phyloP scores from a whole-genome alignment of 805 yeast genomes.

The Clavispora asparagi region DNA sequence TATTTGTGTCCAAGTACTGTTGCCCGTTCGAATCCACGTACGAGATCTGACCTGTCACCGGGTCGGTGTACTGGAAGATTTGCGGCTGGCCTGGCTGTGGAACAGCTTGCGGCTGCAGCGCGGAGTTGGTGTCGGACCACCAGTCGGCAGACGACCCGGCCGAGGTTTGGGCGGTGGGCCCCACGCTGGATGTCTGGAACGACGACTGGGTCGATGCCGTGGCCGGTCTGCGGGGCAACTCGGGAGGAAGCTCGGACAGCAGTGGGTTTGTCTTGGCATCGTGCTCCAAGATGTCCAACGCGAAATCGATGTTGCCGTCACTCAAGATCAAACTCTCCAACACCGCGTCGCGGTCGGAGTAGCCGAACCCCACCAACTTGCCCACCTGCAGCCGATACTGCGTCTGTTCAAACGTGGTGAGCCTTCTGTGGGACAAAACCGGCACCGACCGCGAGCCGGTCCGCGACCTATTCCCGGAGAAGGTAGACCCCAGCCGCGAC shows the following conservation, averaged over 20 bases:
- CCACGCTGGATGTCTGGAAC: slow-evolving; percentile 1
- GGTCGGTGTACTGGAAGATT: slow-evolving; percentile 67
- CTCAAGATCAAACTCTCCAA: slow-evolving; percentile 59
- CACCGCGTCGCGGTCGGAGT: slow-evolving; percentile 47
- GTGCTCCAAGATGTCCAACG: slow-evolving; percentile 51
- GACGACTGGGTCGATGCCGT: slow-evolving; percentile 1
- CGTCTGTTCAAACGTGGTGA: slow-evolving; percentile 48
- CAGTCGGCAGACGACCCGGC: slow-evolving; percentile 28
- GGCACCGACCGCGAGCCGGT: slow-evolving; percentile 25
- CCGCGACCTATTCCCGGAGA: not conserved
- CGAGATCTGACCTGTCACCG: slow-evolving; percentile 59
- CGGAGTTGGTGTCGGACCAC: slow-evolving; percentile 20
- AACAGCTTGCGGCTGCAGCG: not conserved
- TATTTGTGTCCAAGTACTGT: slow-evolving; percentile 30
- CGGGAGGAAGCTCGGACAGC: slow-evolving; percentile 44
- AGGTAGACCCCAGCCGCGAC: slow-evolving; percentile 13
- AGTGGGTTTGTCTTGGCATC: slow-evolving; percentile 30
- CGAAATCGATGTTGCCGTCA: slow-evolving; percentile 54
- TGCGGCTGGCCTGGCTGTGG: slow-evolving; percentile 28
- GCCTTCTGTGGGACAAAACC: slow-evolving; percentile 43
- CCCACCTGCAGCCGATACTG: slow-evolving; percentile 45
- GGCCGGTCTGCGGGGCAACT: slow-evolving; percentile 36
- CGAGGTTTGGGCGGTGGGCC: slow-evolving; percentile 7
- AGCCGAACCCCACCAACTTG: slow-evolving; percentile 49
- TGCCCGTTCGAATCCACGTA: slow-evolving; percentile 68